phyloP scores from a whole-genome alignment of 2,329 filamentous ascomycete species.

The Trichoderma sp. region DNA sequence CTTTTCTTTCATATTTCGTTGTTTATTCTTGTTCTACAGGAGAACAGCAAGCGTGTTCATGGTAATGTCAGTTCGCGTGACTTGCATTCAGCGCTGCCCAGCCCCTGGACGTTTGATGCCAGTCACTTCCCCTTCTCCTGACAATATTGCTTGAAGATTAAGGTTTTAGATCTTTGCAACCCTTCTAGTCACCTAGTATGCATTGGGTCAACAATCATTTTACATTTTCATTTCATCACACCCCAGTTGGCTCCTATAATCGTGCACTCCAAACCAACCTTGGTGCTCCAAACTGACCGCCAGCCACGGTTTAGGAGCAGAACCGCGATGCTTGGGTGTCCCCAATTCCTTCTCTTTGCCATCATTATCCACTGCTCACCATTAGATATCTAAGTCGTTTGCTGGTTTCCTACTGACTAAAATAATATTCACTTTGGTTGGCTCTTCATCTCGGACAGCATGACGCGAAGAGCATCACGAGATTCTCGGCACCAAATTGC shows the following conservation, averaged over 20 bases:
- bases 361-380: neutral
- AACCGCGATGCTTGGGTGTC: neutral
- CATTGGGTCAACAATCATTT: neutral
- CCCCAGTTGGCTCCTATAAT: neutral
- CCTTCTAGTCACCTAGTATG: neutral
- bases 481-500: neutral
- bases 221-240: neutral
- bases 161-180: neutral
- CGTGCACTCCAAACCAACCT: neutral
- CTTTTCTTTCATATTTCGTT: neutral
- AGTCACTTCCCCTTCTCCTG: neutral
- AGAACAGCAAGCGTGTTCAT: neutral
- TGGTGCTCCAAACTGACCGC: neutral
- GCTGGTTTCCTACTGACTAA: accelerated
- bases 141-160: neutral
- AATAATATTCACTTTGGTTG: neutral
- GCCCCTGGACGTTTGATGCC: neutral
- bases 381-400: neutral
- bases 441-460: neutral
- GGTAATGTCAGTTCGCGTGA: neutral
- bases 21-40: neutral
- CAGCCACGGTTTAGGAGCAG: neutral
- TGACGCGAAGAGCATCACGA: neutral
- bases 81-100: neutral
- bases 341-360: neutral